phyloP scores from a whole-genome alignment of 305 asterid species.

The Plantago rigida region DNA sequence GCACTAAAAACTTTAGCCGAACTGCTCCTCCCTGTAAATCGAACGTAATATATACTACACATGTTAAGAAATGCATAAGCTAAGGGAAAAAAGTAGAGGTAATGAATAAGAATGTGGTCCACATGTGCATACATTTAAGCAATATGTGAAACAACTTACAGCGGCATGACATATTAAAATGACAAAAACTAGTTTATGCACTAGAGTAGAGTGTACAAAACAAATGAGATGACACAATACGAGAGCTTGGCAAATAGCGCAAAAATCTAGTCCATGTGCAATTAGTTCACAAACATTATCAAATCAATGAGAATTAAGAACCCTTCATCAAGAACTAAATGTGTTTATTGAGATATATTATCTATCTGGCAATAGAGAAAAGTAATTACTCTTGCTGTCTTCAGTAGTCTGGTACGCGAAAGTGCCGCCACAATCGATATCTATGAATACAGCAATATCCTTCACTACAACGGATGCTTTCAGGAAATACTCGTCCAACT shows the following conservation, averaged over 20 bases:
- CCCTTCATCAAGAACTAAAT: neutral
- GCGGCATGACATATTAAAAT: no score
- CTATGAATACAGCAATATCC: slow-evolving; percentile 61
- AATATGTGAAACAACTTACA: no score
- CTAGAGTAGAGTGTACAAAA: neutral
- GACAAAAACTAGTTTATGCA: no score
- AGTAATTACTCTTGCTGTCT: slow-evolving; percentile 52
- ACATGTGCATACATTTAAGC: no score
- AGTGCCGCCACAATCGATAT: slow-evolving; percentile 44
- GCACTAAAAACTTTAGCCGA: slow-evolving; percentile 67
- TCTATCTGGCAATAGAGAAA: slow-evolving; percentile 17
- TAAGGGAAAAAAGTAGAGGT: no score
- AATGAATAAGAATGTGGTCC: no score
- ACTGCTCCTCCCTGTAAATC: slow-evolving; percentile 50
- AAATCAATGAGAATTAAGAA: neutral
- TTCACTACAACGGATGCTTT: slow-evolving; percentile 59
- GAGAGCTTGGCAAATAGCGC: neutral
- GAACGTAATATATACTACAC: neutral
- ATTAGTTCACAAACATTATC: neutral
- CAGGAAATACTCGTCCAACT: slow-evolving; percentile 63
- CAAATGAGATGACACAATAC: neutral
- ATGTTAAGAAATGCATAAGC: slow-evolving; percentile 2
- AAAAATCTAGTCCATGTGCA: neutral
- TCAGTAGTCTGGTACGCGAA: slow-evolving; percentile 38
- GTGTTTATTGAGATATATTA: neutral